Conservation (phyloP, 768 basidiomycete species). For the Naganishia friedmannii region DNA sequence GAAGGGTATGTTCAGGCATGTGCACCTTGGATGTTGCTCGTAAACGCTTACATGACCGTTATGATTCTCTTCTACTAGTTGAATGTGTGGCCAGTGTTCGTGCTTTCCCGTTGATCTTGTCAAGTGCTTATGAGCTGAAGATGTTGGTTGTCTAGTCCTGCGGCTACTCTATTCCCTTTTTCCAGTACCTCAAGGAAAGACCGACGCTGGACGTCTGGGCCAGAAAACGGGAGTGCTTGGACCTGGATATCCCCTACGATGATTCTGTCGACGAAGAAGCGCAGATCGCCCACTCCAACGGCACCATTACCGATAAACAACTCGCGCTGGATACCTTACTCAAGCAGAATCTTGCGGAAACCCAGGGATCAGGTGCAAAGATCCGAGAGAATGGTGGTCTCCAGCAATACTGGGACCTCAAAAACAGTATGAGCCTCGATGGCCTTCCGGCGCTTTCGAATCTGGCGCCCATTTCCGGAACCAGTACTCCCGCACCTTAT, state of each 20-base stretch:
- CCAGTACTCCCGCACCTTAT: constrained; percentile 11
- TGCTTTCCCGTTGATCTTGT: not conserved
- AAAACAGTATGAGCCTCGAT: constrained; percentile 20
- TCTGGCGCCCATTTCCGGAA: constrained; percentile 20
- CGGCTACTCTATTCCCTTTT: constrained; percentile 30
- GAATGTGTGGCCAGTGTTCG: constrained; percentile 25
- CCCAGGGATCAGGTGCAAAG: not conserved
- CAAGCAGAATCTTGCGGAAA: constrained; percentile 12
- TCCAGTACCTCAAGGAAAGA: constrained; percentile 25
- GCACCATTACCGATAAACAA: not conserved
- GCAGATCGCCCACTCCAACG: not conserved
- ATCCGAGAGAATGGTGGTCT: constrained; percentile 11
- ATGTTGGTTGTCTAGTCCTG: constrained; percentile 14
- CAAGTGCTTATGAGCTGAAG: not conserved
- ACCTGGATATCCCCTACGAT: constrained; percentile 22
- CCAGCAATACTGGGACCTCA: constrained; percentile 25
- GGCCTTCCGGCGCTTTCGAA: constrained; percentile 13
- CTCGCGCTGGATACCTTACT: constrained; percentile 8
- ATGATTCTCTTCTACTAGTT: constrained; percentile 10
- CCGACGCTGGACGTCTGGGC: constrained; percentile 29
- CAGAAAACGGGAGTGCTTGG: constrained; percentile 14
- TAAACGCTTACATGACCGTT: not conserved
- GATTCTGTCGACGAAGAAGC: not conserved
- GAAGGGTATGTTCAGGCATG: constrained; percentile 10
- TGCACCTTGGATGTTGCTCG: not conserved